phyloP scores from a whole-genome alignment of 2,329 filamentous ascomycete species.

The Aspergillus fijiensis region DNA sequence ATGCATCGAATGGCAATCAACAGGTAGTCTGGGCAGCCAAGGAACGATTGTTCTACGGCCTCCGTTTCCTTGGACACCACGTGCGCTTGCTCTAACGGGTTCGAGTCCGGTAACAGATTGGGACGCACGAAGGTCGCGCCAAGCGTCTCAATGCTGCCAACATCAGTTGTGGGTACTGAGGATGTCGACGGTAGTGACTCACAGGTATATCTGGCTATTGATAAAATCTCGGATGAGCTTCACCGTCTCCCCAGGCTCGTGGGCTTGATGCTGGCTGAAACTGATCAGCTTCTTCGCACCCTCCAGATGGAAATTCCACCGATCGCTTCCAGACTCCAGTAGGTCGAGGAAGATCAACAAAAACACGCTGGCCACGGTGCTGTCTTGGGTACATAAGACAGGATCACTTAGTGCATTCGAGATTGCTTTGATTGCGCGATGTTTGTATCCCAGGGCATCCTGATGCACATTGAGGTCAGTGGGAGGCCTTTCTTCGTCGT shows the following conservation, averaged over 20 bases:
- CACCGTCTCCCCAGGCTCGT: conserved; percentile 26
- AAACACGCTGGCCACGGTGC: conserved; percentile 36
- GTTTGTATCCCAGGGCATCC: conserved; percentile 35
- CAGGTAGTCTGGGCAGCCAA: conserved; percentile 37
- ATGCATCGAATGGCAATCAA: conserved; percentile 30
- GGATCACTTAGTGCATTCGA: conserved; percentile 21
- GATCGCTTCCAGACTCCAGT: conserved; percentile 34
- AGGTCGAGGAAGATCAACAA: conserved; percentile 35
- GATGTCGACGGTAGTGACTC: conserved; percentile 1
- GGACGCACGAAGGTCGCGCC: conserved; percentile 36
- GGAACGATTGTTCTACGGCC: conserved; percentile 34
- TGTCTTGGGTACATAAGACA: conserved; percentile 21
- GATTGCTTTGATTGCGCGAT: conserved; percentile 34
- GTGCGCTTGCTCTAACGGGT: conserved; percentile 13
- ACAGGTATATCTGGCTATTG: conserved; percentile 33
- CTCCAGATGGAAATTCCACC: conserved; percentile 36
- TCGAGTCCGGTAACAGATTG: conserved; percentile 26
- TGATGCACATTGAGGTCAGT: conserved; percentile 19
- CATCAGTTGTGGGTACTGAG: not conserved
- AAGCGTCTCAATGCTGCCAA: conserved; percentile 34
- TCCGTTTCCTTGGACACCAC: conserved; percentile 21
- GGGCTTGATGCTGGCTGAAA: conserved; percentile 12
- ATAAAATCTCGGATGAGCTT: conserved; percentile 32
- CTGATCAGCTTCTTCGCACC: conserved; percentile 32
- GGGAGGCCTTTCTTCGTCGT: not conserved